phyloP scores from a whole-genome alignment of 305 asterid genomes.

The Solanum hybrid region DNA sequence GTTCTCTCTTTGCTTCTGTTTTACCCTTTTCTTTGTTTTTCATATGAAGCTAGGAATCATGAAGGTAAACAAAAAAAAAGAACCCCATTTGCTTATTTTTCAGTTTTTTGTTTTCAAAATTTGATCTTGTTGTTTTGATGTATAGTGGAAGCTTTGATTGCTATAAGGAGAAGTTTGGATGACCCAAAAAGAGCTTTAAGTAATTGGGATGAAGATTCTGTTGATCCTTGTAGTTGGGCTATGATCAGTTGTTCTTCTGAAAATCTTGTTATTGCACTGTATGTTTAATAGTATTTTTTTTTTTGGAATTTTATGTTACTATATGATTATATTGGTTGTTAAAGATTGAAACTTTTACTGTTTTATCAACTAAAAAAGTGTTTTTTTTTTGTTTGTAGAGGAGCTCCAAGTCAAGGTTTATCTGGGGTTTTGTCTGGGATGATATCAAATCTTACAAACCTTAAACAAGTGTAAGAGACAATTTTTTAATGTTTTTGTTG shows the following conservation, averaged over 20 bases:
- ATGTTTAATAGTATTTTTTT: conserved; percentile 8
- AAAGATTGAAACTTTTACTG: background rate
- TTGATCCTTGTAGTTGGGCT: conserved; percentile 97
- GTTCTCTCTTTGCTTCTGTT: conserved; percentile 27
- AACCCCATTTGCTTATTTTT: background rate
- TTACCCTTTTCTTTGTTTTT: conserved; percentile 21
- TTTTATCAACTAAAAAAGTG: background rate
- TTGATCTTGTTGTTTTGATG: background rate
- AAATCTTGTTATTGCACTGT: conserved; percentile 76
- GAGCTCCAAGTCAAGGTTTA: conserved; percentile 93
- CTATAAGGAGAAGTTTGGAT: conserved; percentile 35
- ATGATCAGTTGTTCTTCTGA: conserved; percentile 87
- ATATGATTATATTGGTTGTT: background rate
- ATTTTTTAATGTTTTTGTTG: background rate
- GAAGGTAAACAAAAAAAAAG: conserved; percentile 46
- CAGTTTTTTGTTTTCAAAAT: background rate
- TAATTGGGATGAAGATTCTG: conserved; percentile 93
- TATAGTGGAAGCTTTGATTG: conserved; percentile 72
- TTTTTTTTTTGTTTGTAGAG: conserved; percentile 29
- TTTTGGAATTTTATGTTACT: background rate
- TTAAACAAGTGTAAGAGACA: conserved; percentile 73
- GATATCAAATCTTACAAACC: conserved; percentile 84
- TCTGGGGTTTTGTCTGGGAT: conserved; percentile 75
- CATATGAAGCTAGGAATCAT: conserved; percentile 68
- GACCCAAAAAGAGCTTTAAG: conserved; percentile 85